phyloP scores from a whole-genome alignment of 306 rosid genomes.

The Ceratonia siliqua region DNA sequence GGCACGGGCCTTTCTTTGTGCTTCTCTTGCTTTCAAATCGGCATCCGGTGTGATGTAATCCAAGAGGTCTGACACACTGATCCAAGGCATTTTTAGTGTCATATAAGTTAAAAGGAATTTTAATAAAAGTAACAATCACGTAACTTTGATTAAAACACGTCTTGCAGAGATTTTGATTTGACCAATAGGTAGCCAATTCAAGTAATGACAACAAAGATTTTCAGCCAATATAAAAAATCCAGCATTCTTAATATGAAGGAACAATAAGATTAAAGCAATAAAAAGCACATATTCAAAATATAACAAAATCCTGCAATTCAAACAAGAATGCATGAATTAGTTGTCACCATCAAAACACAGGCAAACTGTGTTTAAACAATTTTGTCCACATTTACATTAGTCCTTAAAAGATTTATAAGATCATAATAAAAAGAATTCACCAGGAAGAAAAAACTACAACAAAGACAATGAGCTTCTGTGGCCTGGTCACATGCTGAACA shows the following conservation, averaged over 20 bases:
- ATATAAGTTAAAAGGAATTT: constrained; percentile 13
- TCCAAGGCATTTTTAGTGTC: constrained; percentile 24
- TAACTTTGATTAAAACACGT: not conserved
- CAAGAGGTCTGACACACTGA: constrained; percentile 96
- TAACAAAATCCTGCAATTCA: not conserved
- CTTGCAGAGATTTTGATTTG: not conserved
- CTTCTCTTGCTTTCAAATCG: constrained; percentile 87
- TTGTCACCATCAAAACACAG: not conserved
- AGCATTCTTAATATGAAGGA: not conserved
- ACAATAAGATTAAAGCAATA: not conserved
- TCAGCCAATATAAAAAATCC: not conserved
- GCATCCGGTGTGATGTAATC: constrained; percentile 96
- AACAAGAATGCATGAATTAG: not conserved
- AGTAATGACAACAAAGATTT: not conserved
- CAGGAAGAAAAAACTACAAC: not conserved
- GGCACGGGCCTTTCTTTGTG: constrained; percentile 89
- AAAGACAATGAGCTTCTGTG: not conserved
- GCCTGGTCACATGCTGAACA: not conserved
- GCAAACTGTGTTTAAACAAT: not conserved
- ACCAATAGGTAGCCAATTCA: not conserved
- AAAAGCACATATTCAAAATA: not conserved
- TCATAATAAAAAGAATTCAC: not conserved
- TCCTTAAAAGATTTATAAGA: not conserved
- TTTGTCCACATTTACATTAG: not conserved
- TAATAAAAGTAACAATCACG: not conserved